Evolutionary conservation across 495 filamentous ascomycete genomes (phyloP), one percentile per base, ranked within the genome.

Genomic region (Penicillium pancosmium): DNA sequence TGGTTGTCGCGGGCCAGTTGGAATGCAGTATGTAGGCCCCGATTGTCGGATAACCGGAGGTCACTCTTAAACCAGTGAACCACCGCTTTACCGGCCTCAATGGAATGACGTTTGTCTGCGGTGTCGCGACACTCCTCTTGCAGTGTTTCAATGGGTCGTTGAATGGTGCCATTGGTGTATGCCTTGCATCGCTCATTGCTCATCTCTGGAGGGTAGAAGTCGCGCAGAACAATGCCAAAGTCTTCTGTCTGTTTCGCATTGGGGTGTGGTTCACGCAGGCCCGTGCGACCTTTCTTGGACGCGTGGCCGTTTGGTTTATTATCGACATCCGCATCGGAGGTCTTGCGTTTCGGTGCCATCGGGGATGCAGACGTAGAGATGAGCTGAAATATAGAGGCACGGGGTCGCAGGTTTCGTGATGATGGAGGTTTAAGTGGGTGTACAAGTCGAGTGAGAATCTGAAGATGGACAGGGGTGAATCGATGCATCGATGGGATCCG

Each of bases 1-100:
- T 81, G 78, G 15, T 85, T 73, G 27, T 84, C 81, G 52, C 79
- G 83, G 0, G 91, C 90, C 53, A 84, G 84, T 60, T 86, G 76
- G 43, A 80, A 86, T 3, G 92, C 93, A 58, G 83, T 68, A 61
- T 82, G 78, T 46, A 97, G 68, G 0, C 85, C 86, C 16, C 86
- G 86, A 64, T 97, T 97, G 65, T 97, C 93, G 6, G 73, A 64
- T 1, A 82, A 78, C 6, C 93, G 80, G 49, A 97, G 72, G 70
- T 96, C 92, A 55, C 84, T 85, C 70, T 95, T 94, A 75, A 93
- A 96, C 93, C 93, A 96, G 74, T 96, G 90, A 6, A 97, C 84
- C 0, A 97, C 91, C 0, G 87, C 86, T 27, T 83, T 77, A 35
- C 82, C 81, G 3, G 82, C 73, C 9, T 68, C 55, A 3, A 87